Conservation (phyloP, 805 yeast species). For the Lipomyces yamanashiensis region DNA sequence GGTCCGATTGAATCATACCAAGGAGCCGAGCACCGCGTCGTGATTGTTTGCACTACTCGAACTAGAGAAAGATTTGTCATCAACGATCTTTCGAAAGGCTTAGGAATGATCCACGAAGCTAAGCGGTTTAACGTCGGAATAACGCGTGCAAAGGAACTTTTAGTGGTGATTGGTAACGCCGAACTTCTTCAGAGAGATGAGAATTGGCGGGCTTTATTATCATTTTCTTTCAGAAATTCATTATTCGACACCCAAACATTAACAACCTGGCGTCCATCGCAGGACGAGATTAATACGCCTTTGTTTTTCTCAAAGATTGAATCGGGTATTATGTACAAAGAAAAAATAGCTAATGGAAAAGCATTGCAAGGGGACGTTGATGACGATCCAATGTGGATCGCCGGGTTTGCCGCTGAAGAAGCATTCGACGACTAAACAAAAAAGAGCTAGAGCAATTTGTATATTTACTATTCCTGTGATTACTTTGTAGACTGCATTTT, state of each 20-base stretch:
- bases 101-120: slow-evolving; percentile 35
- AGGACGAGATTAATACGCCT: slow-evolving; percentile 30
- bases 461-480: not conserved
- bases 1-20: slow-evolving; percentile 36
- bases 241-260: slow-evolving; percentile 16
- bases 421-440: slow-evolving; percentile 11
- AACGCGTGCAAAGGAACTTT: slow-evolving; percentile 52
- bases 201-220: slow-evolving; percentile 32
- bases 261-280: slow-evolving; percentile 22
- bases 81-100: slow-evolving; percentile 21
- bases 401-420: slow-evolving; percentile 30
- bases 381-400: slow-evolving; percentile 36
- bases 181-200: slow-evolving; percentile 28
- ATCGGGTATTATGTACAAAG: slow-evolving; percentile 13
- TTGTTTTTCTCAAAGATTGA: slow-evolving; percentile 27
- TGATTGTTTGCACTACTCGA: slow-evolving; percentile 33
- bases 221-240: slow-evolving; percentile 27
- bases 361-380: slow-evolving; percentile 7
- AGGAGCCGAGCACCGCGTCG: slow-evolving; percentile 35
- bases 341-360: not conserved
- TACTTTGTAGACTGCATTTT: not conserved
- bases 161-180: slow-evolving; percentile 54
- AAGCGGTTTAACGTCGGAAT: slow-evolving; percentile 52
- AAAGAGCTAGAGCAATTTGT: not conserved
- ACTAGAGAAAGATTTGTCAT: slow-evolving; percentile 28